Evolutionary conservation across 2,329 filamentous ascomycete genomes (phyloP).

Genomic region (Botrytis pseudocinerea): DNA sequence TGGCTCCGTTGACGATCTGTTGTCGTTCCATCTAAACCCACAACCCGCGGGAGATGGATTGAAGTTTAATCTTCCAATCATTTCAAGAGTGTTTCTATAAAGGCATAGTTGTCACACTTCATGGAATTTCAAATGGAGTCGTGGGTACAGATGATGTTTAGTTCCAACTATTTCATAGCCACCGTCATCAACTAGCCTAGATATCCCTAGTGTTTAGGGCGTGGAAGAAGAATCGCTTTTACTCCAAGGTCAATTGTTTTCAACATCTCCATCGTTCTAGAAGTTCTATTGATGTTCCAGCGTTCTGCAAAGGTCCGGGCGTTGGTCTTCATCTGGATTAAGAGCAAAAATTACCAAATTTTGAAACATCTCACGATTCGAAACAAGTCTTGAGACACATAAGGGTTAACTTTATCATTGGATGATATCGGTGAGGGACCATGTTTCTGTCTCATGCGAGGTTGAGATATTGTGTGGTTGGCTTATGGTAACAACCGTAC

Average conservation of each 20-base stretch:
- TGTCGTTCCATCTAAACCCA: background rate
- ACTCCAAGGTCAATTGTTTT: background rate
- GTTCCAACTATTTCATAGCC: no score
- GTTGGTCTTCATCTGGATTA: background rate
- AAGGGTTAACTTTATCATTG: background rate
- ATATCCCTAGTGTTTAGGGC: background rate
- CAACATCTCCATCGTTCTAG: background rate
- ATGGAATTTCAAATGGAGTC: background rate
- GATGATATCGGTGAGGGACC: background rate
- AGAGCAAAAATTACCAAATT: background rate
- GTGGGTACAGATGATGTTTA: background rate
- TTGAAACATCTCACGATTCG: conserved; percentile 8
- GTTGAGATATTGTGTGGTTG: background rate
- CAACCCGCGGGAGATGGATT: background rate
- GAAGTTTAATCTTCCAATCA: background rate
- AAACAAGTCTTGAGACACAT: background rate
- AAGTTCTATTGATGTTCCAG: background rate
- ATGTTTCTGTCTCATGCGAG: background rate
- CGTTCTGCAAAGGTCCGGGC: background rate
- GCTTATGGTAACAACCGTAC: background rate
- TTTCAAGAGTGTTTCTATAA: background rate
- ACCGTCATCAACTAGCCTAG: background rate
- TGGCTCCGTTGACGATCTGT: background rate
- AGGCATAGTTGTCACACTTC: background rate
- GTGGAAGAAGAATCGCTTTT: background rate